These are phyloP conservation scores for Pichia sp. DNA, from an alignment of 1,139 yeast species.

Conservation along the genomic window DNA sequence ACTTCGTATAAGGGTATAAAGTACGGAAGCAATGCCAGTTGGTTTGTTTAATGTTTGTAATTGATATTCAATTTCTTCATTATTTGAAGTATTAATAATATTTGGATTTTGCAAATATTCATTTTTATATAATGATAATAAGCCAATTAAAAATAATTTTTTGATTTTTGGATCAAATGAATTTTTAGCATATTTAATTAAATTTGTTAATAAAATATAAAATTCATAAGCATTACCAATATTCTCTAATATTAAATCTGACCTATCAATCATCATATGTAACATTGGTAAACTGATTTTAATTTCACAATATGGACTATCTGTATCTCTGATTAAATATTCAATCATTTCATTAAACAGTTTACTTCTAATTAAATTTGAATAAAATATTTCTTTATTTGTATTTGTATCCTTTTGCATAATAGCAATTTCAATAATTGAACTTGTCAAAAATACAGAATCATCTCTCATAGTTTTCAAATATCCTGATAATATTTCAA, in stretches of 20 bases:
- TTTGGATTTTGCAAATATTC: slow-evolving; percentile 2
- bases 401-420: slow-evolving; percentile 24
- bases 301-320: slow-evolving; percentile 46
- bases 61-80: slow-evolving; percentile 23
- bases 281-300: slow-evolving; percentile 45
- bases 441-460: slow-evolving; percentile 49
- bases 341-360: slow-evolving; percentile 41
- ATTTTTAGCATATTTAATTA: slow-evolving; percentile 17
- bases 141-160: slow-evolving; percentile 25
- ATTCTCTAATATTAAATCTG: slow-evolving; percentile 8
- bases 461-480: slow-evolving; percentile 66
- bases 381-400: slow-evolving; percentile 30
- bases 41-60: slow-evolving; percentile 31
- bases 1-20: slow-evolving; percentile 35
- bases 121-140: slow-evolving; percentile 23
- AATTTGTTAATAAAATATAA: slow-evolving; percentile 15
- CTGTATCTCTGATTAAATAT: slow-evolving; percentile 44
- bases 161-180: slow-evolving; percentile 27
- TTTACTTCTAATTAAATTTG: slow-evolving; percentile 40
- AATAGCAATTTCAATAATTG: slow-evolving; percentile 53
- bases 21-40: slow-evolving; percentile 56
- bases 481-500: slow-evolving; percentile 50
- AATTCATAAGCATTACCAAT: slow-evolving; percentile 4
- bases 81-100: background rate
- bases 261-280: slow-evolving; percentile 28